Evolutionary conservation across 169 alveolate species (phyloP), one percentile per base, ranked within the genome.

Genomic region (Plasmodium berghei): DNA sequence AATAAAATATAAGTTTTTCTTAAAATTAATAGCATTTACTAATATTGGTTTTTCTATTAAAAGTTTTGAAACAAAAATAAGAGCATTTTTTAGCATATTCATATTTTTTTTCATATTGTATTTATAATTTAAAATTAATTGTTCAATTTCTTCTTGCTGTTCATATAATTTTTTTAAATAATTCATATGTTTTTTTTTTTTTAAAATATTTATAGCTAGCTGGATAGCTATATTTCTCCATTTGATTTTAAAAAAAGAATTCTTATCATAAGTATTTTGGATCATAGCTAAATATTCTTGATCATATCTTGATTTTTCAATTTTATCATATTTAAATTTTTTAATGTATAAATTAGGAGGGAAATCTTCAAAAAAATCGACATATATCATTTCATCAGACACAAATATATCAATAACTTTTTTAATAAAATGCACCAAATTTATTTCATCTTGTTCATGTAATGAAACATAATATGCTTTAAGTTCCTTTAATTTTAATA

Each of bases 121-220:
- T 72, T 91, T 92, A 42, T 87, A 90, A 48, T 58, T 16, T 24
- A 88, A 66, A 48, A 87, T 64, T 70, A 92, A 63, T 48, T 61
- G 69, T 42, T 92, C 95, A 14, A 93, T 93, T 74, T 92, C 89
- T 55, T 86, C 92, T 88, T 93, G 95, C 63, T 88, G 89, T 55
- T 69, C 87, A 70, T 93, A 80, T 22, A 93, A 87, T 49, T 75
- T 75, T 55, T 72, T 83, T 61, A 93, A 90, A 73, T 89, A 93
- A 40, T 59, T 59, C 48, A 94, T 62, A 54, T 93, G 96, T 49
- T 73, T 73, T 49, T 90, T 72, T 59, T 93, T 80, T 63, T 87
- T 87, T 40, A 93, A 73, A 9, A 73, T 89, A 55, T 93, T 92
- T 54, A 73, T 8, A 20, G 87, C 59, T 12, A 93, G 85, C 49